These are phyloP conservation scores for Papiliotrema flavescens DNA, from an alignment of 1,284 basidiomycete species.

Conservation along the genomic window DNA sequence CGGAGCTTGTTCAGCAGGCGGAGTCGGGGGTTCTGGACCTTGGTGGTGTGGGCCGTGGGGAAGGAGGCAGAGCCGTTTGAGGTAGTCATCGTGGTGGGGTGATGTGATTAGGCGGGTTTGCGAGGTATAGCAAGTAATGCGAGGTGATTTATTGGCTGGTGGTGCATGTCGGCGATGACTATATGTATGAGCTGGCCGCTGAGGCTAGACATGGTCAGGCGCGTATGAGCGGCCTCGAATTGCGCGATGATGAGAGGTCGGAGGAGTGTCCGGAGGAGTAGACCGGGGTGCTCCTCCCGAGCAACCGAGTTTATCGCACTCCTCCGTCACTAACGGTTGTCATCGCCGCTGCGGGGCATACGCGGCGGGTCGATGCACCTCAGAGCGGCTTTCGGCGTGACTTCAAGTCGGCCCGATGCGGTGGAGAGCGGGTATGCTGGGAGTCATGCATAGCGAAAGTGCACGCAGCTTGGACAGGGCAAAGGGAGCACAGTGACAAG, in stretches of 20 bases:
- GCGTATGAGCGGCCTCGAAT: not conserved
- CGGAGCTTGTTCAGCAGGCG: constrained; percentile 27
- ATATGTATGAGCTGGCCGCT: not conserved
- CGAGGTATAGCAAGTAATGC: not conserved
- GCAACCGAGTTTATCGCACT: not conserved
- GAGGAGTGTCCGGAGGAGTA: not conserved
- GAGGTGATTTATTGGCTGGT: not conserved
- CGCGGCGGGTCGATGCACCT: too few relatives aligned
- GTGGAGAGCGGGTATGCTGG: not conserved
- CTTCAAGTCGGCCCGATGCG: too few relatives aligned
- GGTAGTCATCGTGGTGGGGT: not conserved
- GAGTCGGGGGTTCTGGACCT: constrained; percentile 26
- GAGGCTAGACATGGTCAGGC: not conserved
- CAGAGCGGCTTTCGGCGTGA: too few relatives aligned
- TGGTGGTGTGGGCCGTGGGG: constrained; percentile 30
- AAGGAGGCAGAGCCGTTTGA: not conserved
- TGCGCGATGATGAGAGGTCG: not conserved
- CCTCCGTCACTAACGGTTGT: not conserved
- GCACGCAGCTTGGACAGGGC: not conserved
- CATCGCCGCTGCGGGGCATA: too few relatives aligned
- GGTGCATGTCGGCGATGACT: not conserved
- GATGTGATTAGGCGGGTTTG: not conserved
- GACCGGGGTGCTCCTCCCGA: not conserved
- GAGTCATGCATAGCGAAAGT: not conserved
- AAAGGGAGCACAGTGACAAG: not conserved